Conservation (phyloP, 1,284 basidiomycete genomes). For the Trichosporon ovoides region DNA sequence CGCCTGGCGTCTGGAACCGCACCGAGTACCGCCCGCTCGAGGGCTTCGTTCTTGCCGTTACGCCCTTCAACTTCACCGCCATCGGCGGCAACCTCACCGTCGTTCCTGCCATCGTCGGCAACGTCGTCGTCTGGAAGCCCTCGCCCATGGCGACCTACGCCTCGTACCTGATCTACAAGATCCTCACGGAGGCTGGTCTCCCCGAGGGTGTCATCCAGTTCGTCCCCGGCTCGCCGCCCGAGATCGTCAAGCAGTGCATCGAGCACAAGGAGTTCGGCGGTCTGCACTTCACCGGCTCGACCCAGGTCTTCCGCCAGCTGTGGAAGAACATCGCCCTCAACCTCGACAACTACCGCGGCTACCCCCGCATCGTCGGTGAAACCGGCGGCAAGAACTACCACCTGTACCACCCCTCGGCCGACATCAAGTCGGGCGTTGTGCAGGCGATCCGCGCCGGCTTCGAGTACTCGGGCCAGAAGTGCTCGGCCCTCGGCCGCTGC, state of each 20-base stretch:
- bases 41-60: conserved; percentile 94
- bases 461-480: conserved; percentile 97
- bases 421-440: conserved; percentile 77
- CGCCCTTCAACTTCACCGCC: conserved; percentile 98
- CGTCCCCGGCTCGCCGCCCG: conserved; percentile 76
- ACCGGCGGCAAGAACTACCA: conserved; percentile 90
- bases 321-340: conserved; percentile 95
- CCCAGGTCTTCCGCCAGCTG: conserved; percentile 84
- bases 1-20: conserved; percentile 89
- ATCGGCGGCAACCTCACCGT: conserved; percentile 83
- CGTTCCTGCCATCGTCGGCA: conserved; percentile 90
- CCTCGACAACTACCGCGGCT: conserved; percentile 75
- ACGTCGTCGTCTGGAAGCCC: conserved; percentile 96
- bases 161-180: conserved; percentile 87
- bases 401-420: conserved; percentile 80
- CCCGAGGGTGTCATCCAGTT: conserved; percentile 96
- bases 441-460: conserved; percentile 87
- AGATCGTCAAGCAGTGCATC: conserved; percentile 76
- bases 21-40: conserved; percentile 93
- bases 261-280: conserved; percentile 75
- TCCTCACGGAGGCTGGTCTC: conserved; percentile 88
- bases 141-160: conserved; percentile 92
- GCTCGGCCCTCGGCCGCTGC: conserved; percentile 83
- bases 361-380: conserved; percentile 92
- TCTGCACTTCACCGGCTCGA: conserved; percentile 96